Evolutionary conservation across 768 basidiomycete genomes (phyloP).

Genomic region (Coprinopsis strossmayeri): DNA sequence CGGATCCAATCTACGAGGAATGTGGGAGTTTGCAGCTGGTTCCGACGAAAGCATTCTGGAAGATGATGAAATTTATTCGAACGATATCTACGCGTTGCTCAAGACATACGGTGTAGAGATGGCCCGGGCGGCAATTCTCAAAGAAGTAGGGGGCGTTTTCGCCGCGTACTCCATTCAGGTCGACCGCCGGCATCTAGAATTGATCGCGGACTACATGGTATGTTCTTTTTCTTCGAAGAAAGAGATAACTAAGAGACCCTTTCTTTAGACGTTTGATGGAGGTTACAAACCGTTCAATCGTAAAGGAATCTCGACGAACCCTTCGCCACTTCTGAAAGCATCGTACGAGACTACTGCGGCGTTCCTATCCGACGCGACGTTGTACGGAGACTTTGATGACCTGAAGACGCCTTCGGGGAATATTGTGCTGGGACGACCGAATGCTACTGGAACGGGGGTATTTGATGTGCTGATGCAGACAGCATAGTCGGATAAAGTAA

Average conservation of each 20-base stretch:
- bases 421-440: slow-evolving; percentile 86
- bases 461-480: slow-evolving; percentile 76
- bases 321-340: slow-evolving; percentile 95
- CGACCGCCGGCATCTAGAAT: slow-evolving; percentile 85
- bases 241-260: neutral
- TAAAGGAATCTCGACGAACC: slow-evolving; percentile 85
- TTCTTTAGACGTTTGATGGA: slow-evolving; percentile 85
- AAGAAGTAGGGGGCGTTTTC: slow-evolving; percentile 89
- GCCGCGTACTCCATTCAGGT: slow-evolving; percentile 95
- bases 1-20: slow-evolving; percentile 86
- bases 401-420: slow-evolving; percentile 85
- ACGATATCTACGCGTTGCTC: slow-evolving; percentile 89
- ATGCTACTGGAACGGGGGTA: slow-evolving; percentile 86
- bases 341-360: slow-evolving; percentile 95
- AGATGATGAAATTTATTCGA: slow-evolving; percentile 80
- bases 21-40: slow-evolving; percentile 70
- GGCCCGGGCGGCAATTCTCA: slow-evolving; percentile 84
- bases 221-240: slow-evolving; percentile 17
- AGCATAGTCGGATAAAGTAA: slow-evolving; percentile 12
- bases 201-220: slow-evolving; percentile 99
- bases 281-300: slow-evolving; percentile 98
- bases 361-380: slow-evolving; percentile 90
- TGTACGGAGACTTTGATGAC: slow-evolving; percentile 94
- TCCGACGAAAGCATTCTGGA: slow-evolving; percentile 58
- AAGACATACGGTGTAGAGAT: slow-evolving; percentile 96